These are phyloP conservation scores for Anacardium occidentale DNA, from an alignment of 345 rosid species.

Conservation along the genomic window DNA sequence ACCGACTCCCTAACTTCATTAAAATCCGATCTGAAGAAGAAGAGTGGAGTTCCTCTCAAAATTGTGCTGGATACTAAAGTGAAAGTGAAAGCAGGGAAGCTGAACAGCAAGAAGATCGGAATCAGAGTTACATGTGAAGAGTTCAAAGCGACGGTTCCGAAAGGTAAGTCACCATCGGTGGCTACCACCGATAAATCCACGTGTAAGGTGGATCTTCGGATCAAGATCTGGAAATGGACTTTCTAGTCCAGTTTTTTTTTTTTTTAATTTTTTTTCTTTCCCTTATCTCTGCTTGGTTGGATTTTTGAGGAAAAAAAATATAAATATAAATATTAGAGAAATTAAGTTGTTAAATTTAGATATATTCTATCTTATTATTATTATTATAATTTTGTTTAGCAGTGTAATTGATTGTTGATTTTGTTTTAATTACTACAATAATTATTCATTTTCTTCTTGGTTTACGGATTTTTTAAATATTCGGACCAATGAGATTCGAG, in stretches of 20 bases:
- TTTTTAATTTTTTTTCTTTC: no score
- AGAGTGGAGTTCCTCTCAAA: slow-evolving; percentile 44
- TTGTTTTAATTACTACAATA: background rate
- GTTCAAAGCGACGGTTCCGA: slow-evolving; percentile 61
- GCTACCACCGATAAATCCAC: slow-evolving; percentile 48
- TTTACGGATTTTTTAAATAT: no score
- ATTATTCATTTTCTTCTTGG: no score
- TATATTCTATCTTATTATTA: background rate
- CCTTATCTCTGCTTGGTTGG: background rate
- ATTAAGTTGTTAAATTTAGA: slow-evolving; percentile 11
- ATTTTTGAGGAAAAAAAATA: background rate
- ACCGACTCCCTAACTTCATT: slow-evolving; percentile 53
- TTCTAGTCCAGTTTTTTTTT: slow-evolving; percentile 26
- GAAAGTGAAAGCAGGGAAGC: slow-evolving; percentile 50
- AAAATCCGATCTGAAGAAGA: slow-evolving; percentile 75
- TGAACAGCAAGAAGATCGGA: slow-evolving; percentile 73
- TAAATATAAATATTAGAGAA: background rate
- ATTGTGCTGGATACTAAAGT: slow-evolving; percentile 65
- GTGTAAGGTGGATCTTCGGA: slow-evolving; percentile 80
- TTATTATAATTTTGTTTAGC: background rate
- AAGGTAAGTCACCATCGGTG: slow-evolving; percentile 62
- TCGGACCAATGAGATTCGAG: no score
- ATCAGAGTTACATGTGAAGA: slow-evolving; percentile 73
- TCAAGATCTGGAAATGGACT: slow-evolving; percentile 93
- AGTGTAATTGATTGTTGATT: slow-evolving; percentile 3